Conservation (phyloP, 805 yeast species). For the Debaryomyces tyrocola region DNA sequence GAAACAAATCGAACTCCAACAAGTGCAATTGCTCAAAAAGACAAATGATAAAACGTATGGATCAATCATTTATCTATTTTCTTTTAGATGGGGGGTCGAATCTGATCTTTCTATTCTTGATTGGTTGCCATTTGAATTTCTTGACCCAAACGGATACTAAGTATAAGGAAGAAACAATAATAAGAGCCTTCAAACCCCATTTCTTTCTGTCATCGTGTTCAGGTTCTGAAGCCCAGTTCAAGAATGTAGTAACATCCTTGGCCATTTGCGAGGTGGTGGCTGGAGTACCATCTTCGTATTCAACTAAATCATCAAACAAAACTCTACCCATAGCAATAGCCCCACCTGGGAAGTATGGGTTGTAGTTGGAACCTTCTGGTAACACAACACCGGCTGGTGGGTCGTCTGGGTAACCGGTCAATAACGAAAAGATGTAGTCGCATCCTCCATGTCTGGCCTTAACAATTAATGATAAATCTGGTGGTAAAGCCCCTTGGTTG, state of each 20-base stretch:
- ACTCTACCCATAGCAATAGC: conserved; percentile 99
- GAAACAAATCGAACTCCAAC: background rate
- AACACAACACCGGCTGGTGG: conserved; percentile 95
- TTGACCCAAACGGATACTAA: conserved; percentile 86
- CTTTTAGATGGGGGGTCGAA: conserved; percentile 73
- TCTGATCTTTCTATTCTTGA: conserved; percentile 91
- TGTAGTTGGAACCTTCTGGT: conserved; percentile 95
- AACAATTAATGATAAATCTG: conserved; percentile 94
- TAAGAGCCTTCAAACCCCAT: conserved; percentile 89
- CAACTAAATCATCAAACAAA: conserved; percentile 94
- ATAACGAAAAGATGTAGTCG: conserved; percentile 90
- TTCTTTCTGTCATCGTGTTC: conserved; percentile 98
- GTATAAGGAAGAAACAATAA: conserved; percentile 76
- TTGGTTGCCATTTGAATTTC: conserved; percentile 97
- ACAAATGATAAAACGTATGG: background rate
- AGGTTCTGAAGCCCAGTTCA: conserved; percentile 98
- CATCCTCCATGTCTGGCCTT: conserved; percentile 99
- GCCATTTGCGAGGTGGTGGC: conserved; percentile 99
- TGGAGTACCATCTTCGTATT: conserved; percentile 98
- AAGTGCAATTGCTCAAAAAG: background rate
- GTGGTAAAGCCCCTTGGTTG: conserved; percentile 98
- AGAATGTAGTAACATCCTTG: conserved; percentile 92
- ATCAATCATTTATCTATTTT: background rate
- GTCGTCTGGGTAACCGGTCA: conserved; percentile 98
- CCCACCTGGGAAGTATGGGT: conserved; percentile 99